Evolutionary conservation across 192 early-diverging fungal genomes (phyloP).

Genomic region (Umbelopsis isabellina): DNA sequence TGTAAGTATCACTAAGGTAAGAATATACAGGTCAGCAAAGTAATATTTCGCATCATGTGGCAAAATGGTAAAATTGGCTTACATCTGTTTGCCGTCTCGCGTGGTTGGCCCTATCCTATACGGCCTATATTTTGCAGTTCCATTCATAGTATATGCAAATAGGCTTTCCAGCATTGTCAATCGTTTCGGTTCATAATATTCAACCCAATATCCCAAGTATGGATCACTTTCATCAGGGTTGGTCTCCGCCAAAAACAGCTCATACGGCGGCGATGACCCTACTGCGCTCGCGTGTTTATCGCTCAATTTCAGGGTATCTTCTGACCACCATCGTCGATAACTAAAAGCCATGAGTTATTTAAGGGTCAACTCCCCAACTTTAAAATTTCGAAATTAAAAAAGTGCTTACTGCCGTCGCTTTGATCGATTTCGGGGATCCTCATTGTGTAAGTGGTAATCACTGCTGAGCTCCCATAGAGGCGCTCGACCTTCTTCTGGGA

Average conservation of each 20-base stretch:
- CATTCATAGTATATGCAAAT: conserved; percentile 89
- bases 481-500: conserved; percentile 51
- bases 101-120: conserved; percentile 24
- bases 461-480: conserved; percentile 78
- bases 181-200: conserved; percentile 83
- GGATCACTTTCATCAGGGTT: conserved; percentile 39
- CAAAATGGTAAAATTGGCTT: neutral
- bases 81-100: conserved; percentile 22
- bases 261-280: conserved; percentile 27
- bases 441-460: conserved; percentile 81
- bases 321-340: conserved; percentile 68
- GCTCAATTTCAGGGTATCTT: conserved; percentile 44
- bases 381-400: neutral
- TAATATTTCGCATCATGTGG: too few species aligned
- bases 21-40: neutral
- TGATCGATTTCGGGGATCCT: conserved; percentile 51
- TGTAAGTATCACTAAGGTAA: conserved; percentile 14
- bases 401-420: conserved; percentile 52
- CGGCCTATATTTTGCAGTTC: conserved; percentile 63
- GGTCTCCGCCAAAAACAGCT: conserved; percentile 28
- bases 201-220: conserved; percentile 72
- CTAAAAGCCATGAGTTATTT: conserved; percentile 32
- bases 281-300: conserved; percentile 28
- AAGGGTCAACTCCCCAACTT: neutral
- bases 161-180: conserved; percentile 78